A percentile compares a stretch with the other conserved stretches of the same genome.
Conservation (phyloP, 2,329 filamentous ascomycete species). For the Colletotrichum tofieldiae region DNA sequence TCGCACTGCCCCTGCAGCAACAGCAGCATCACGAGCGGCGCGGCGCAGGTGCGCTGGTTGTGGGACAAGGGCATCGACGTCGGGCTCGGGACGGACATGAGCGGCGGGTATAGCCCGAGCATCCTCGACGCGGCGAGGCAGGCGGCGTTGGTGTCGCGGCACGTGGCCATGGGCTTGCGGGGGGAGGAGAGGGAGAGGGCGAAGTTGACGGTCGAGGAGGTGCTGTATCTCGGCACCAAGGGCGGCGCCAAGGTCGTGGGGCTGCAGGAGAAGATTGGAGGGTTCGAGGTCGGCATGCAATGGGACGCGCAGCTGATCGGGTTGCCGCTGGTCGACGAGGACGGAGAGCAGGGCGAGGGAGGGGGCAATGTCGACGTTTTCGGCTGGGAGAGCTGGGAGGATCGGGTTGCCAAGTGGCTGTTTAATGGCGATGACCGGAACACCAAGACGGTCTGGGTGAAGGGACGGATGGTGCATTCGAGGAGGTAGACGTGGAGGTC, state of each 20-base stretch:
- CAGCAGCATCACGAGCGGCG: constrained; percentile 83
- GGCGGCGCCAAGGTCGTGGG: constrained; percentile 89
- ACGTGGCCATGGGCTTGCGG: constrained; percentile 72
- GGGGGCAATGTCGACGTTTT: constrained; percentile 86
- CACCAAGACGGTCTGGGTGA: constrained; percentile 90
- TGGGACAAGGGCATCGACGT: constrained; percentile 83
- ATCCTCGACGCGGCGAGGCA: constrained; percentile 88
- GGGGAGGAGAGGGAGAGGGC: constrained; percentile 61
- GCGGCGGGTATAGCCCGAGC: constrained; percentile 86
- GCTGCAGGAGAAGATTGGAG: constrained; percentile 79
- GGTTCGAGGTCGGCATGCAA: constrained; percentile 88
- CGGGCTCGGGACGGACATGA: constrained; percentile 92
- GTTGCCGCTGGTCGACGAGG: constrained; percentile 67
- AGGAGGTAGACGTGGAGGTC: constrained; percentile 45
- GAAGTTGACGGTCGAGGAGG: constrained; percentile 89
- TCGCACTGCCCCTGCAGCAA: constrained; percentile 93
- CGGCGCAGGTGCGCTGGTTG: constrained; percentile 81
- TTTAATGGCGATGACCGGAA: constrained; percentile 96
- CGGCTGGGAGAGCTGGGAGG: constrained; percentile 91
- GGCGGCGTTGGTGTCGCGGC: constrained; percentile 83
- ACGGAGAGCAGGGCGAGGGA: constrained; percentile 58
- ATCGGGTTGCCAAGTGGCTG: constrained; percentile 93
- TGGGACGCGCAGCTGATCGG: constrained; percentile 92
- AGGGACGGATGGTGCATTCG: constrained; percentile 84
- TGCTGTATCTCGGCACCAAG: constrained; percentile 87